Evolutionary conservation across 2,329 filamentous ascomycete species (phyloP), one percentile per base, ranked within the genome.

Genomic region (Rhinocladiella similis): DNA sequence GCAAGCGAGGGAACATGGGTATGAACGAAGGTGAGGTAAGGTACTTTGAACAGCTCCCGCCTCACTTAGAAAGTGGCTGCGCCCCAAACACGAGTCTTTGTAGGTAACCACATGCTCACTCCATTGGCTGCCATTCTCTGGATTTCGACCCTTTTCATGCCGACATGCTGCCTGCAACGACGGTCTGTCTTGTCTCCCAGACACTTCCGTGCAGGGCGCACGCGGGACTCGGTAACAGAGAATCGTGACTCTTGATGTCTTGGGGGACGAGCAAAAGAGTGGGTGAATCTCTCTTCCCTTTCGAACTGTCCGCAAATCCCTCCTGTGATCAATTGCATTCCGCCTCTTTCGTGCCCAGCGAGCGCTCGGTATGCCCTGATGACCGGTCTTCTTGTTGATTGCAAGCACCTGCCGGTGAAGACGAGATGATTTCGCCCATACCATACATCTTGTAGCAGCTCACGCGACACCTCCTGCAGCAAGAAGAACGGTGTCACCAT

Each of bases 41-140:
- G n/a, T n/a, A n/a, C n/a, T 42, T 18, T 13, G 19, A 42, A 10
- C 39, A 16, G 16, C 39, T 16, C 7, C 39, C 39, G 38, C 38
- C 38, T 41, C 38, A 41, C 38, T 41, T n/a, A 3, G 18, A 6
- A n/a, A n/a, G 19, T 27, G 43, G 25, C 53, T 56, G 46, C 53
- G 53, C 53, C 53, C 48, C 43, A 25, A 22, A 22, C 9, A 27
- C 9, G 19, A 46, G 20, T 42, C 7, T 33, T 27, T 56, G 39
- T 42, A 51, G 25, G 33, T 33, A 20, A 48, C 47, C 48, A 51
- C 48, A 35, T 46, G 53, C 36, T 42, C 33, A 27, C 33, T 20
- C 35, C 16, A 56, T 56, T 56, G 47, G 53, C 43, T 51, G n/a
- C 27, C 47, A 46, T 33, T 50, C 25, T 39, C 53, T 39, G 19